phyloP scores from a whole-genome alignment of 495 filamentous ascomycete genomes.

The Penicillium cosmopolitanum region DNA sequence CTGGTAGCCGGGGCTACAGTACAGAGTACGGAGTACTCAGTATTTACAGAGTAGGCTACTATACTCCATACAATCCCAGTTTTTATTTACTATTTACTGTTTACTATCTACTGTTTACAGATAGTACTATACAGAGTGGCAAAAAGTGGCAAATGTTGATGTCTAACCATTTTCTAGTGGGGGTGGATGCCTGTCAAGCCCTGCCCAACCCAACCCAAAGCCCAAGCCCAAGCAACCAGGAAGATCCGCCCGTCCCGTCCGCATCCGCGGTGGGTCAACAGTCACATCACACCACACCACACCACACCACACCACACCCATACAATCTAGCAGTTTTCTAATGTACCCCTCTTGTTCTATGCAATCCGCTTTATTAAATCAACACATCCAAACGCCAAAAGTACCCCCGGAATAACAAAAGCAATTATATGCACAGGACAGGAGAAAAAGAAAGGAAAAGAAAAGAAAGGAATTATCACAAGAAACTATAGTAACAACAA shows the following conservation, averaged over 20 bases:
- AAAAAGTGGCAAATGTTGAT: neutral
- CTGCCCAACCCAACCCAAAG: too few relatives aligned
- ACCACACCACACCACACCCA: too few relatives aligned
- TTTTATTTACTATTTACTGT: neutral
- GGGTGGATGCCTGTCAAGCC: neutral
- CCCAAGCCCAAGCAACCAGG: neutral
- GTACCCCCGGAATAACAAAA: constrained; percentile 8
- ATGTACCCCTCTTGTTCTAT: constrained; percentile 15
- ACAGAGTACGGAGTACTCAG: neutral
- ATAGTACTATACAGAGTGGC: neutral
- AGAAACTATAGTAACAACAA: neutral
- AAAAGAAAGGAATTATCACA: neutral
- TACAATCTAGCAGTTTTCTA: too few relatives aligned
- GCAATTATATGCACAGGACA: constrained; percentile 30
- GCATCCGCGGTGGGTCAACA: constrained; percentile 14
- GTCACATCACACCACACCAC: neutral
- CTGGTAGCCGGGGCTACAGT: neutral
- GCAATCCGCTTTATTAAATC: neutral
- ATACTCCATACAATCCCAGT: neutral
- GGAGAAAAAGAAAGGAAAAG: constrained; percentile 14
- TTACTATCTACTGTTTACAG: neutral
- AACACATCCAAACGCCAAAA: constrained; percentile 28
- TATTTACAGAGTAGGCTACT: too few relatives aligned
- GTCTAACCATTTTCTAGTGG: neutral
- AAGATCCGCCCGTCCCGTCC: constrained; percentile 27